Percentiles rank a stretch among this genome's conserved stretches.
Conservation (phyloP, 768 basidiomycete genomes). For the Kwoniella mangroviensis region DNA sequence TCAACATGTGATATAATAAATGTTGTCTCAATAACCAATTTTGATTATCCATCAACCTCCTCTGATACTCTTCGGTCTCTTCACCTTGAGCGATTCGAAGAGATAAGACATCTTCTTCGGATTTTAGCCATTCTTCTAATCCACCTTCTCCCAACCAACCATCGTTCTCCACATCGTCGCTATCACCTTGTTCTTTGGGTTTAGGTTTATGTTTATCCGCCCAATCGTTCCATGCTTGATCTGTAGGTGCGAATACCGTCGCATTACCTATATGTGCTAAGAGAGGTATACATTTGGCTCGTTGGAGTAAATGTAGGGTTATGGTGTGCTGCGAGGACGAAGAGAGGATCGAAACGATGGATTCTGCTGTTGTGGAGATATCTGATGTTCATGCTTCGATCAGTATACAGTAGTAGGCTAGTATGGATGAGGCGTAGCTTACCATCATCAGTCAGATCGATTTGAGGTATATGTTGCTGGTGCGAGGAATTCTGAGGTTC, state of each 20-base stretch:
- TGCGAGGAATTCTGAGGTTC: neutral
- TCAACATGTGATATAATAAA: constrained; percentile 91
- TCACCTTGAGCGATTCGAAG: constrained; percentile 6
- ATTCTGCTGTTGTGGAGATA: constrained; percentile 28
- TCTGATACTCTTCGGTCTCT: constrained; percentile 17
- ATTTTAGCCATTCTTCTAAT: constrained; percentile 60
- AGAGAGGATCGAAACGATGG: constrained; percentile 75
- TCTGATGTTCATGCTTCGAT: constrained; percentile 4
- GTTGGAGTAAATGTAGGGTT: constrained; percentile 76
- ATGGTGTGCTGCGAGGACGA: constrained; percentile 76
- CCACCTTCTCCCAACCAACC: constrained; percentile 36
- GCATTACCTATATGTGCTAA: constrained; percentile 80
- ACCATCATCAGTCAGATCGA: neutral
- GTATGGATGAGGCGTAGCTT: neutral
- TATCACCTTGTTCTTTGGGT: neutral
- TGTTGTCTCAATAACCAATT: constrained; percentile 81
- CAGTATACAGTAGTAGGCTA: no score
- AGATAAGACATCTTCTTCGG: constrained; percentile 54
- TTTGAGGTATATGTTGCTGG: neutral
- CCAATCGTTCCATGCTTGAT: constrained; percentile 68
- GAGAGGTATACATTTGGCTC: constrained; percentile 84
- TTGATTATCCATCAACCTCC: constrained; percentile 41
- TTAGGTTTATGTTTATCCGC: constrained; percentile 34
- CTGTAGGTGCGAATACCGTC: constrained; percentile 94
- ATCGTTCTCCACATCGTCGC: constrained; percentile 6